phyloP scores from a whole-genome alignment of 768 basidiomycete genomes.

The Tylopilus subfusipes region DNA sequence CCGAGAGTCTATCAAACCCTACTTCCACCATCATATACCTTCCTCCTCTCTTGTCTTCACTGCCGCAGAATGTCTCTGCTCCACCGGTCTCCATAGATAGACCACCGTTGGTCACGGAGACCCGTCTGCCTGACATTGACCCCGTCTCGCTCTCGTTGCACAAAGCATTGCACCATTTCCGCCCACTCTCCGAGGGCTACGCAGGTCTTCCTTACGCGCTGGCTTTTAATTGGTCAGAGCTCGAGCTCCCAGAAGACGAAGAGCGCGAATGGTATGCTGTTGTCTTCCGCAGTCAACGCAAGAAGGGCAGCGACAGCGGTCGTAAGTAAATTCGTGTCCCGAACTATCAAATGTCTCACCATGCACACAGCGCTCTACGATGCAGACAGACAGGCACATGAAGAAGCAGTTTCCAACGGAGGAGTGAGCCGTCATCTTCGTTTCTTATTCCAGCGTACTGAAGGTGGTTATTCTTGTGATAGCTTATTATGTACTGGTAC shows the following conservation, averaged over 20 bases:
- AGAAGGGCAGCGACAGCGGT: constrained; percentile 62
- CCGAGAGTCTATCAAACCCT: constrained; percentile 34
- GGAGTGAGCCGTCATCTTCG: constrained; percentile 50
- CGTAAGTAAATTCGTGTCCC: constrained; percentile 39
- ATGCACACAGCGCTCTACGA: constrained; percentile 67
- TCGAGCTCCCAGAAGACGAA: constrained; percentile 62
- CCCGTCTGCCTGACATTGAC: constrained; percentile 82
- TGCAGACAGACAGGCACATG: constrained; percentile 84
- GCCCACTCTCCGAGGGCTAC: constrained; percentile 57
- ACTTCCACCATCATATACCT: constrained; percentile 66
- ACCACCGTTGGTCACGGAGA: constrained; percentile 58
- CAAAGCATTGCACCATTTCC: constrained; percentile 77
- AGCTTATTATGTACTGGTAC: constrained; percentile 94
- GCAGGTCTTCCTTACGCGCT: constrained; percentile 59
- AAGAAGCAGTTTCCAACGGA: constrained; percentile 86
- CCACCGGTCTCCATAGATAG: constrained; percentile 25
- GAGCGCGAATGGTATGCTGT: constrained; percentile 93
- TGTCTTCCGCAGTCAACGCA: constrained; percentile 79
- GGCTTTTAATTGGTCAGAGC: constrained; percentile 86
- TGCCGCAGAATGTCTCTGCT: constrained; percentile 46
- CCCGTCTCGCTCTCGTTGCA: constrained; percentile 81
- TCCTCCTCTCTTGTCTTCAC: constrained; percentile 78
- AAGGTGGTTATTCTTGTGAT: constrained; percentile 1
- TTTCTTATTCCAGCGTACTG: background rate
- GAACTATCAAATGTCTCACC: constrained; percentile 2